A percentile compares a stretch with the other conserved stretches of the same genome.
phyloP scores from a whole-genome alignment of 371 early-diverging fungal genomes.

The Mucor velutinosus region DNA sequence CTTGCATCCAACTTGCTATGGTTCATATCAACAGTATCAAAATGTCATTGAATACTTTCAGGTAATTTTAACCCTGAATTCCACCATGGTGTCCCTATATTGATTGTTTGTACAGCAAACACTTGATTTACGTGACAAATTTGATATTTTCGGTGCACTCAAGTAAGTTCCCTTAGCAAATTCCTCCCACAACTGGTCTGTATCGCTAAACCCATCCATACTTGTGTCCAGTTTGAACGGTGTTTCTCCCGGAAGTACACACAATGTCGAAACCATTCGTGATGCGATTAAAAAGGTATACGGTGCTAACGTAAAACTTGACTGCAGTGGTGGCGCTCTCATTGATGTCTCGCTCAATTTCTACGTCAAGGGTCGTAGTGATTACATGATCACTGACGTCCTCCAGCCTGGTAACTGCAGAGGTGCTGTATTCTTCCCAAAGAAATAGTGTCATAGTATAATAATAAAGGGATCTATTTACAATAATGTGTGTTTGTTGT shows the following conservation, averaged over 20 bases:
- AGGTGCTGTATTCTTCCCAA: slow-evolving; percentile 42
- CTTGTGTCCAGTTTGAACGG: slow-evolving; percentile 36
- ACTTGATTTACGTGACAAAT: slow-evolving; percentile 40
- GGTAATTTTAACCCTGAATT: slow-evolving; percentile 13
- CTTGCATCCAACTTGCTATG: slow-evolving; percentile 47
- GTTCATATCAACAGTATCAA: slow-evolving; percentile 37
- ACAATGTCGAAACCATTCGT: slow-evolving; percentile 34
- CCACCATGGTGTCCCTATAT: no score
- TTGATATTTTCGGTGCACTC: slow-evolving; percentile 49
- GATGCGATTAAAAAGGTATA: slow-evolving; percentile 35
- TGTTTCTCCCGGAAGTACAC: slow-evolving; percentile 42
- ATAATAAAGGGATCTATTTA: neutral
- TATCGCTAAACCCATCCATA: neutral
- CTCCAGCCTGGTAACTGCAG: slow-evolving; percentile 32
- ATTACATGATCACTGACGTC: slow-evolving; percentile 39
- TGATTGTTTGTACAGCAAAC: slow-evolving; percentile 27
- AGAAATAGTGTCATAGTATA: slow-evolving; percentile 23
- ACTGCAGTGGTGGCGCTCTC: slow-evolving; percentile 32
- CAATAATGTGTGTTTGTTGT: neutral
- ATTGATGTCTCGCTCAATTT: slow-evolving; percentile 42
- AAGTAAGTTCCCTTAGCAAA: slow-evolving; percentile 21
- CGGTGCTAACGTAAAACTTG: slow-evolving; percentile 33
- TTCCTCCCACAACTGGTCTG: neutral
- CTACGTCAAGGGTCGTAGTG: slow-evolving; percentile 43
- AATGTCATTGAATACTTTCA: slow-evolving; percentile 52